Base-by-base conservation (phyloP, 2,329 filamentous ascomycete genomes). In the Hymenoscyphus fructigenus region DNA sequence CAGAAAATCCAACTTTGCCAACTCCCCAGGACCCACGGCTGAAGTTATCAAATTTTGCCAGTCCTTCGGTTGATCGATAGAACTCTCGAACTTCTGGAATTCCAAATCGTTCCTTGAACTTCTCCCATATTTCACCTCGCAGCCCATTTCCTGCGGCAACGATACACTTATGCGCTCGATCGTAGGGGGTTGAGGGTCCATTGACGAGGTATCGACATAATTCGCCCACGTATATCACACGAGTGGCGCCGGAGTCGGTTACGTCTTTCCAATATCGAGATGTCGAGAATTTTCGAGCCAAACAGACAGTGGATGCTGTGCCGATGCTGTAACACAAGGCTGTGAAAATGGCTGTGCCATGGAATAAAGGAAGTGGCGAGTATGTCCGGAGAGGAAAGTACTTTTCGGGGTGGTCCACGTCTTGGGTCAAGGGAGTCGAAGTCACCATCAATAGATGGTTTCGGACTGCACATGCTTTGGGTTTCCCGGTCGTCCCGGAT, bases 191-290 rank as follows among this genome's bases (percentile, higher is more conserved):
- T 0, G 79, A 76, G 0, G 80, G 78, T 0, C 78, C 76, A 23
- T 78, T 75, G 10, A 83, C 73, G 1, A 84, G 76, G 65, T 83
- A 84, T 6, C 82, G 76, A 64, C 79, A 82, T 5, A 82, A 71
- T 69, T 84, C 82, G 34, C 82, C 82, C 20, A 84, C 81, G 64
- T 79, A 82, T 3, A 82, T 66, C 23, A 81, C 78, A 1, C 79
- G 73, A 0, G 78, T 82, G 2, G 80, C 79, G 26, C 72, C 65
- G 17, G 76, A 79, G 12, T 79, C 79, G 29, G 77, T 75, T 0
- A 80, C 78, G 23, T 82, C 79, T 66, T 79, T 77, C 76, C 76
- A 82, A 72, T 81, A 82, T 2, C 76, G 70, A 0, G 78, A 79
- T 7, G 79, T 75, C 15, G 79, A 81, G 71, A 82, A 82, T 62